A percentile compares a stretch with the other conserved stretches of the same genome.
These are phyloP conservation scores for Asclepias syriaca DNA, from an alignment of 257 asterid species.

Conservation along the genomic window DNA sequence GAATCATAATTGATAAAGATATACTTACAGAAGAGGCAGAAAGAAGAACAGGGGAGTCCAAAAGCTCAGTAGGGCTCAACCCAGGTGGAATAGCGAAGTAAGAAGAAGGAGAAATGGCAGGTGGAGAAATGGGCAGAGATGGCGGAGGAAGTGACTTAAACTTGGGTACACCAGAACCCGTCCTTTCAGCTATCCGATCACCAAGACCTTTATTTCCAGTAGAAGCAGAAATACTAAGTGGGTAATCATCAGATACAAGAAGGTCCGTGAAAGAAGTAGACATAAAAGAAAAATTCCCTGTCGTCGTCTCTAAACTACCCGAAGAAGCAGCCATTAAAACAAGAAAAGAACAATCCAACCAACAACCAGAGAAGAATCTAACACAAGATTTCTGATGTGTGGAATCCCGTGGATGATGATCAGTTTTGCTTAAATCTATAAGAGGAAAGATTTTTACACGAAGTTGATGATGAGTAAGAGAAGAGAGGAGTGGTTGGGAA, in stretches of 20 bases:
- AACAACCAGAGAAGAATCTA: neutral
- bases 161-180: slow-evolving; percentile 65
- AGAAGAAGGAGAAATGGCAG: slow-evolving; percentile 68
- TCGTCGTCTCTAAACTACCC: slow-evolving; percentile 22
- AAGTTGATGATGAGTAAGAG: neutral
- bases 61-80: slow-evolving; percentile 65
- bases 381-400: neutral
- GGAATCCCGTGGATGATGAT: neutral
- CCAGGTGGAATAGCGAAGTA: slow-evolving; percentile 82
- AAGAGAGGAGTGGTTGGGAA: neutral
- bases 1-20: neutral
- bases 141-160: slow-evolving; percentile 83
- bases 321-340: slow-evolving; percentile 36
- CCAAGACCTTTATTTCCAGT: slow-evolving; percentile 32
- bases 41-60: slow-evolving; percentile 81
- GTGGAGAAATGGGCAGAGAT: slow-evolving; percentile 64
- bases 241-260: slow-evolving; percentile 45
- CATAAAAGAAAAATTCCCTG: slow-evolving; percentile 33
- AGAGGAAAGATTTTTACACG: slow-evolving; percentile 18
- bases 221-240: slow-evolving; percentile 3
- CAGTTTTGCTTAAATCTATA: neutral
- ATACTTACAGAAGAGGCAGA: slow-evolving; percentile 46
- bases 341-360: neutral
- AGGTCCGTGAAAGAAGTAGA: slow-evolving; percentile 54
- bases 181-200: slow-evolving; percentile 62